phyloP scores from a whole-genome alignment of 129 eudicot genomes.

The Heracleum sosnowskyi region DNA sequence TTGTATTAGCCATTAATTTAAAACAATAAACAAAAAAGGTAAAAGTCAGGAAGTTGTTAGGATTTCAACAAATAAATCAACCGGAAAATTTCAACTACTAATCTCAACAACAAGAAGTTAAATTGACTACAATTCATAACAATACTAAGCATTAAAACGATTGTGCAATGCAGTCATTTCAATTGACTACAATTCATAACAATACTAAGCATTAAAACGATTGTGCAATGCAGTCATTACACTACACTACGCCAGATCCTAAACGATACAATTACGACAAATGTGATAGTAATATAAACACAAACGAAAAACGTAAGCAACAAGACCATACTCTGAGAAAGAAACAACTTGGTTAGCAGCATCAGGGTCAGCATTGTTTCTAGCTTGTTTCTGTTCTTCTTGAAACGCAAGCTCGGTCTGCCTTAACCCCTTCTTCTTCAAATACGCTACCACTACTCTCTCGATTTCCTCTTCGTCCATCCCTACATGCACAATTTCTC shows the following conservation, averaged over 20 bases:
- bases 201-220: not conserved
- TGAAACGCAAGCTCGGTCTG: slow-evolving; percentile 62
- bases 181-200: not conserved
- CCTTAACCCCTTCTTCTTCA: slow-evolving; percentile 76
- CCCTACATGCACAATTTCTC: not conserved
- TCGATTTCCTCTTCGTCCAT: slow-evolving; percentile 85
- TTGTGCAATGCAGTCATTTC: not conserved
- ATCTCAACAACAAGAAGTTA: not conserved
- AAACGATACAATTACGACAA: not conserved
- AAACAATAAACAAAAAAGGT: not conserved
- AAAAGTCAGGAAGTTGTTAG: not conserved
- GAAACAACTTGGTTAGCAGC: slow-evolving; percentile 55
- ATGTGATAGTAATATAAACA: no score
- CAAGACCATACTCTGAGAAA: slow-evolving; percentile 43
- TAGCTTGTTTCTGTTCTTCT: slow-evolving; percentile 54
- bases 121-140: not conserved
- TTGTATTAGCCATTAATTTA: not conserved
- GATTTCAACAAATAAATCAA: not conserved
- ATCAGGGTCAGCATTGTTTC: slow-evolving; percentile 57
- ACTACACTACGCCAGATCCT: not conserved
- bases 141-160: not conserved
- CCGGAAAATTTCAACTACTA: not conserved
- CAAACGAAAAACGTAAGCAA: not conserved
- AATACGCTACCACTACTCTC: slow-evolving; percentile 49
- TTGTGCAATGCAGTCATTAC: not conserved